phyloP scores from a whole-genome alignment of 2,329 filamentous ascomycete species.

The Plenodomus lindquistii region DNA sequence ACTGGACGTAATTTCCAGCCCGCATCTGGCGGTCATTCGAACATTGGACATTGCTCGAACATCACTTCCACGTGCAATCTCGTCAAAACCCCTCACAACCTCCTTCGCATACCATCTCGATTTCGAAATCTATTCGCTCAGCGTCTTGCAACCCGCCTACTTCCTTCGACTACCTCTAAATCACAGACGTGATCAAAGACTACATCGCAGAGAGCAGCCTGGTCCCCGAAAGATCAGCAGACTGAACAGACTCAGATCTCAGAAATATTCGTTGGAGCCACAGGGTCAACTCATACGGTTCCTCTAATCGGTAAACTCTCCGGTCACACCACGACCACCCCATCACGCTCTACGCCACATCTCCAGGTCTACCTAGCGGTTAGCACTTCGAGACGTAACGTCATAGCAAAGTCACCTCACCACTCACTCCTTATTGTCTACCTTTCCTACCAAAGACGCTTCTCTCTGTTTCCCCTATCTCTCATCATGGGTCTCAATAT shows the following conservation, averaged over 20 bases:
- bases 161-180: constrained; percentile 16
- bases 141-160: constrained; percentile 10
- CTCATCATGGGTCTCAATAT: constrained; percentile 47
- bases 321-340: constrained; percentile 47
- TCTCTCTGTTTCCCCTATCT: constrained; percentile 24
- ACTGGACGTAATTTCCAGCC: constrained; percentile 44
- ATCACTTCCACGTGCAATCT: constrained; percentile 32
- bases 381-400: constrained; percentile 43
- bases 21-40: constrained; percentile 40
- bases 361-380: constrained; percentile 42
- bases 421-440: constrained; percentile 39
- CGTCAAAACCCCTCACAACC: constrained; percentile 33
- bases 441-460: constrained; percentile 22
- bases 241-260: constrained; percentile 24
- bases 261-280: constrained; percentile 41
- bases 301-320: constrained; percentile 45
- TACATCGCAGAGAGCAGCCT: constrained; percentile 16
- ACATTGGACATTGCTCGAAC: constrained; percentile 39
- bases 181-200: constrained; percentile 14
- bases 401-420: constrained; percentile 33
- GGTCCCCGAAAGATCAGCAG: constrained; percentile 22
- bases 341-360: constrained; percentile 37
- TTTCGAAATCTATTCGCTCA: constrained; percentile 19
- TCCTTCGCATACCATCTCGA: constrained; percentile 22
- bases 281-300: constrained; percentile 43